These are phyloP conservation scores for Colletotrichum lentis DNA, from an alignment of 2,329 filamentous ascomycete species.

Conservation along the genomic window DNA sequence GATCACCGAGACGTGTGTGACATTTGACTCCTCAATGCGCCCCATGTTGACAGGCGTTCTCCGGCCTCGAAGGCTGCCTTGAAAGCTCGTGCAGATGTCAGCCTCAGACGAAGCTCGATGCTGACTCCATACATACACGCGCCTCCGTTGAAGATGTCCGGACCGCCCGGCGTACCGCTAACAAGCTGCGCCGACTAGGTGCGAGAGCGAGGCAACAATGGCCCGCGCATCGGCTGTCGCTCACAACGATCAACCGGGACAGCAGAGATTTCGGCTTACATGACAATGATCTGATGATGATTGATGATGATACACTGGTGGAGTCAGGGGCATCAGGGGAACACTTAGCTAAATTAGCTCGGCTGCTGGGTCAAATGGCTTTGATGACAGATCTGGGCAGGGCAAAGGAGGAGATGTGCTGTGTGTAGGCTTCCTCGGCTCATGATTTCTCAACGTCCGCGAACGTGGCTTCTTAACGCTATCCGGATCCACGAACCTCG, in stretches of 20 bases:
- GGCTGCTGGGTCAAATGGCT: background rate
- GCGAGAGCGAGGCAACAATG: background rate
- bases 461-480: constrained; percentile 2
- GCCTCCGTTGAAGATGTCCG: constrained; percentile 7
- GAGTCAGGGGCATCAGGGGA: constrained; percentile 1
- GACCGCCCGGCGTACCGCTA: constrained; percentile 29
- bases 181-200: background rate
- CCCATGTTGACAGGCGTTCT: background rate
- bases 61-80: background rate
- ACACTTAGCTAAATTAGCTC: constrained; percentile 20
- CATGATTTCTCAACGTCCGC: background rate
- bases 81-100: background rate
- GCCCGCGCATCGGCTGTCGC: constrained; percentile 17
- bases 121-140: constrained; percentile 20
- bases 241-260: constrained; percentile 4
- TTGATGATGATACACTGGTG: constrained; percentile 8
- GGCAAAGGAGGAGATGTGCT: background rate
- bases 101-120: constrained; percentile 15
- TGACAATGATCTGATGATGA: constrained; percentile 31
- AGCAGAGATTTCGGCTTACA: constrained; percentile 27
- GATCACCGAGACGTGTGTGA: background rate
- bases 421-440: too few species aligned
- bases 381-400: constrained; percentile 5
- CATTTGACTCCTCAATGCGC: too few species aligned
- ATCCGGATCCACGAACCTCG: constrained; percentile 27